These are phyloP conservation scores for Pseudodiploospora longispora DNA, from an alignment of 2,329 filamentous ascomycete species.

Conservation along the genomic window DNA sequence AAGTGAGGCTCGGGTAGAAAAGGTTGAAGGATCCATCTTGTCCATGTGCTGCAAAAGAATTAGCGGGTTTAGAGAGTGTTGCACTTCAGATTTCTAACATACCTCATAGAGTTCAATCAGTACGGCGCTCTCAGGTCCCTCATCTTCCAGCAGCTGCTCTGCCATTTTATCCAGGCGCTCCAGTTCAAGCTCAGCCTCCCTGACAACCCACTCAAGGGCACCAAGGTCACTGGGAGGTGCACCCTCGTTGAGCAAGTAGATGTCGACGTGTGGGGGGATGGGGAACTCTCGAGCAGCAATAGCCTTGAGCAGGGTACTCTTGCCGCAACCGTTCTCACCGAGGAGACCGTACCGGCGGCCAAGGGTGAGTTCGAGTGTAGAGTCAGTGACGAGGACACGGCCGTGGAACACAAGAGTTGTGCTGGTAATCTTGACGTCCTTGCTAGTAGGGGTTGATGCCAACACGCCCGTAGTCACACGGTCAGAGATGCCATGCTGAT, in stretches of 20 bases:
- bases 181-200: constrained; percentile 87
- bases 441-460: constrained; percentile 72
- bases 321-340: constrained; percentile 98
- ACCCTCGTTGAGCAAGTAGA: constrained; percentile 97
- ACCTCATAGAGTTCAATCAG: constrained; percentile 95
- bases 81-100: constrained; percentile 26
- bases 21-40: constrained; percentile 96
- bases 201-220: constrained; percentile 95
- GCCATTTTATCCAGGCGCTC: constrained; percentile 80
- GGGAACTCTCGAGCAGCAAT: constrained; percentile 92
- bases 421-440: constrained; percentile 96
- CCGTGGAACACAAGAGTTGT: constrained; percentile 95
- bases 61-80: constrained; percentile 2
- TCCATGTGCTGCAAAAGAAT: constrained; percentile 72
- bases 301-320: constrained; percentile 94
- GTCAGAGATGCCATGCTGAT: constrained; percentile 92
- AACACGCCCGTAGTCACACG: constrained; percentile 97
- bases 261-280: constrained; percentile 92
- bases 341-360: constrained; percentile 89
- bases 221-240: constrained; percentile 82
- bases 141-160: constrained; percentile 82
- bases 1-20: constrained; percentile 87
- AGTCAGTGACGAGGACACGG: constrained; percentile 89
- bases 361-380: constrained; percentile 85
- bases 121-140: constrained; percentile 83